Conservation (phyloP, 768 basidiomycete genomes). For the Leccinum subgranulosum region DNA sequence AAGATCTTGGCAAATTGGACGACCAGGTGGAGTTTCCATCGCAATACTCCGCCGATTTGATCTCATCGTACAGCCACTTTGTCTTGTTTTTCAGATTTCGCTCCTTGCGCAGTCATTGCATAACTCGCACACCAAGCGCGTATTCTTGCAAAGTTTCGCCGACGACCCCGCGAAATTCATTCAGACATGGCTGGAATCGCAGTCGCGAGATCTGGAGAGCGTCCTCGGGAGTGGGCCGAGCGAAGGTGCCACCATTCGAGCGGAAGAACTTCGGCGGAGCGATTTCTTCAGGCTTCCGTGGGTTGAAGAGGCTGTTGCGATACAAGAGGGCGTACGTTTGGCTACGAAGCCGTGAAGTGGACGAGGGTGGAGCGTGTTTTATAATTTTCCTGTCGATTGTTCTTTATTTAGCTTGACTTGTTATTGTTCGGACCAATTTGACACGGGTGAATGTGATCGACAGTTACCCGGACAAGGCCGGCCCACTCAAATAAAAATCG, state of each 20-base stretch:
- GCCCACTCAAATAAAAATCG: conserved; percentile 18
- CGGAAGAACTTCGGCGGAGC: conserved; percentile 83
- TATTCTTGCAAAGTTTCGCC: conserved; percentile 82
- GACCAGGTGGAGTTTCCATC: conserved; percentile 64
- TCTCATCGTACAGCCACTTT: conserved; percentile 15
- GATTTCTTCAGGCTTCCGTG: conserved; percentile 92
- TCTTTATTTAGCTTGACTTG: not conserved
- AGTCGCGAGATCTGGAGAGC: conserved; percentile 86
- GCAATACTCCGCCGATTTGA: conserved; percentile 5
- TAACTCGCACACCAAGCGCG: conserved; percentile 81
- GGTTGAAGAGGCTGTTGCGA: conserved; percentile 85
- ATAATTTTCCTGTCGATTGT: conserved; percentile 2
- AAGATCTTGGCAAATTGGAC: conserved; percentile 70
- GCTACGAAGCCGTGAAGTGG: conserved; percentile 44
- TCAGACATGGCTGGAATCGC: conserved; percentile 88
- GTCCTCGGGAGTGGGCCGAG: conserved; percentile 85
- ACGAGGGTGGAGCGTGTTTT: not conserved
- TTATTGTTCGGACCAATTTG: not conserved
- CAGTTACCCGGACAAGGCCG: conserved; percentile 14
- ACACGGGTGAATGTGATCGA: not conserved
- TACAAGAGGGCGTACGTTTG: conserved; percentile 77
- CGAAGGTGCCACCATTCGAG: conserved; percentile 74
- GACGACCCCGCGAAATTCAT: conserved; percentile 77
- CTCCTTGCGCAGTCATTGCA: conserved; percentile 80
- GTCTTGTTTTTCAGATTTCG: conserved; percentile 55